Evolutionary conservation across 2,329 filamentous ascomycete genomes (phyloP).

Genomic region (Colletotrichum destructivum): DNA sequence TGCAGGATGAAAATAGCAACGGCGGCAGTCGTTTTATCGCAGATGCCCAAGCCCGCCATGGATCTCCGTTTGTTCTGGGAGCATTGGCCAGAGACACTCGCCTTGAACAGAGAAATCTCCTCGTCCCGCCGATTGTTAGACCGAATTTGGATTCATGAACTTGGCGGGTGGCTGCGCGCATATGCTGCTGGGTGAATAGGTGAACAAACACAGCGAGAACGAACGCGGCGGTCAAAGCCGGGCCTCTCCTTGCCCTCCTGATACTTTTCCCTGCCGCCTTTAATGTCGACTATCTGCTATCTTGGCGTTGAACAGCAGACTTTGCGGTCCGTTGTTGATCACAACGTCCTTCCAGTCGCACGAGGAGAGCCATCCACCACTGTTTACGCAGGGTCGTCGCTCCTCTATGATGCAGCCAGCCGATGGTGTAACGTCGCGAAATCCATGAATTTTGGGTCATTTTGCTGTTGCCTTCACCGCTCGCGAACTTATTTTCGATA

Average conservation of each 20-base stretch:
- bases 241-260: background rate
- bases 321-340: conserved; percentile 1
- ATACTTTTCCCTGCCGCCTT: background rate
- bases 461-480: conserved; percentile 21
- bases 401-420: conserved; percentile 22
- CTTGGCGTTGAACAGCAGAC: background rate
- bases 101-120: background rate
- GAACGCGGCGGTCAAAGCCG: conserved; percentile 4
- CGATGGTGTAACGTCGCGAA: conserved; percentile 8
- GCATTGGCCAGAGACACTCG: background rate
- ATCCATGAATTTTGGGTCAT: background rate
- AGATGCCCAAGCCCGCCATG: background rate
- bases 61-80: background rate
- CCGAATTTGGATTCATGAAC: conserved; percentile 11
- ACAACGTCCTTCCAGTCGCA: conserved; percentile 8
- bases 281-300: too few species aligned
- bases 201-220: too few species aligned
- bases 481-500: background rate
- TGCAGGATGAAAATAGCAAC: conserved; percentile 5
- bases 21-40: conserved; percentile 10
- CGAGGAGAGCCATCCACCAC: background rate
- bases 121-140: too few species aligned
- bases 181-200: background rate
- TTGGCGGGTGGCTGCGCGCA: conserved; percentile 19
- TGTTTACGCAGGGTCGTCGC: conserved; percentile 27